Base-by-base conservation (phyloP, 2,329 filamentous ascomycete genomes). In the Fusarium falciforme region DNA sequence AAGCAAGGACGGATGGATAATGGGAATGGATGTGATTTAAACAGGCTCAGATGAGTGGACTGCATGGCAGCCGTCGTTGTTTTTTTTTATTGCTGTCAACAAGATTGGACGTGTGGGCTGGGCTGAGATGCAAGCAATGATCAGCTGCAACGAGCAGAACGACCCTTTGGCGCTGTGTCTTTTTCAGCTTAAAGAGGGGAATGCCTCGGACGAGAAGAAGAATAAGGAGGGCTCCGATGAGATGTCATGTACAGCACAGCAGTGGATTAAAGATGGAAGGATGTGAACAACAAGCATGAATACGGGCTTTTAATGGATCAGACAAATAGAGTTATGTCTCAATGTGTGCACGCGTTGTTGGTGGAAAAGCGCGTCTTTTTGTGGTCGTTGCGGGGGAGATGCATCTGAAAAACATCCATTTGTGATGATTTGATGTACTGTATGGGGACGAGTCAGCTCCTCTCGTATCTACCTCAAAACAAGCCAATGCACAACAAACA, bases 311-410 rank as follows among this genome's bases (percentile, higher is more conserved):
- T 42, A 55, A 55, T 31, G 57, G 52, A 69, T 66, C 40, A 38
- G 38, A 16, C 29, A 52, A 52, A 58, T 61, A 64, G n/a, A 55
- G 31, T 68, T 40, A 66, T 14, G 62, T 58, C 40, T 31, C 47
- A 52, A 52, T 52, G 16, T 52, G 47, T 52, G 38, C 61, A 72
- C 68, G 68, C 76, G 71, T 74, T 74, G 40, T 61, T 49, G 61
- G 62, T 73, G 22, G 40, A 58, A 44, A 66, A 69, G 70, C 75
- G 76, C 70, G 71, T 78, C 68, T 36, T 76, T 67, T 71, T 60
- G 59, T 47, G 40, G 63, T 52, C 47, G 59, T 75, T 78, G 75
- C 70, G 76, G 76, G 75, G 70, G 57, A 67, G 72, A 73, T 72
- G 67, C 54, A 63, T 64, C 67, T 68, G 67, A 67, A 64, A 74